Evolutionary conservation across 805 yeast genomes (phyloP).

Genomic region (Soucietia sequanensis): DNA sequence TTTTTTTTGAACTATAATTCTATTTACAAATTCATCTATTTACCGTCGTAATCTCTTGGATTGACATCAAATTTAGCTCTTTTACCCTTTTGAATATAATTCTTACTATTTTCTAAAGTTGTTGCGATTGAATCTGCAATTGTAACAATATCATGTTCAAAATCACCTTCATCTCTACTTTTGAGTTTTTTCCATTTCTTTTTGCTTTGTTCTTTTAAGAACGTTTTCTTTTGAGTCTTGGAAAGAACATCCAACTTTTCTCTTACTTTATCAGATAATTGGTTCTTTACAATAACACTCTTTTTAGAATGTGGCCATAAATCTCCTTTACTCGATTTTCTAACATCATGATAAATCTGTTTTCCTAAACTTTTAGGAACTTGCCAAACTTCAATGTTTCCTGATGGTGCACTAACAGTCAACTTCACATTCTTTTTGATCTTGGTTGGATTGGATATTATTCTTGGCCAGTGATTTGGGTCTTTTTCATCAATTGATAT

Average conservation of each 20-base stretch:
- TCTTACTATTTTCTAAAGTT: conserved; percentile 29
- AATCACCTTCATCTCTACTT: conserved; percentile 22
- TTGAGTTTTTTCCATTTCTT: conserved; percentile 32
- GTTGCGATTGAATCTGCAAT: conserved; percentile 28
- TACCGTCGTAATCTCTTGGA: conserved; percentile 16
- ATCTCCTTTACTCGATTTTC: conserved; percentile 84
- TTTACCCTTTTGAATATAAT: conserved; percentile 32
- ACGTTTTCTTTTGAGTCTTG: conserved; percentile 38
- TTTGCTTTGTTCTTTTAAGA: conserved; percentile 33
- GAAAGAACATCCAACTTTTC: conserved; percentile 35
- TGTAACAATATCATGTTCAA: conserved; percentile 25
- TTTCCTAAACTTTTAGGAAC: conserved; percentile 75
- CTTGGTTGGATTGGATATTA: conserved; percentile 68
- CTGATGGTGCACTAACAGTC: conserved; percentile 76
- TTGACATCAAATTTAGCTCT: conserved; percentile 18
- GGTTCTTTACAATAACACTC: conserved; percentile 29
- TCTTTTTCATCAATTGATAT: conserved; percentile 15
- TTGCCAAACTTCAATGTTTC: conserved; percentile 83
- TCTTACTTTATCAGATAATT: conserved; percentile 26
- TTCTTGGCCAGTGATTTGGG: conserved; percentile 64
- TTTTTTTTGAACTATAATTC: too few relatives aligned
- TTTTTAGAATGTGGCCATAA: conserved; percentile 64
- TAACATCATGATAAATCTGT: conserved; percentile 82
- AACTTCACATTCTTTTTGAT: conserved; percentile 79
- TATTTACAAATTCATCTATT: too few relatives aligned